These are phyloP conservation scores for Lavandula angustifolia DNA, from an alignment of 257 asterid species.

Conservation along the genomic window DNA sequence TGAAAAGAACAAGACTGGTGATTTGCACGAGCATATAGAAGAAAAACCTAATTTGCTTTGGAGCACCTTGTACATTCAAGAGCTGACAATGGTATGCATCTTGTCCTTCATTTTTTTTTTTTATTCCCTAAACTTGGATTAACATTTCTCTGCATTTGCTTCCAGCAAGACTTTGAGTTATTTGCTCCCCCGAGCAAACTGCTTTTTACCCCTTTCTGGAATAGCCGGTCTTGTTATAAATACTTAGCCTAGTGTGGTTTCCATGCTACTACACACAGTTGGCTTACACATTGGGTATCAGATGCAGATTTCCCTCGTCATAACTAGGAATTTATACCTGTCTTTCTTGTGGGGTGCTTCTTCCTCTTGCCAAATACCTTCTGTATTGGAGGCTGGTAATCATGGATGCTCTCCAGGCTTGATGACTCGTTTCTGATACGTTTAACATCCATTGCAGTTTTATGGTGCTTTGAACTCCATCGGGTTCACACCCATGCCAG, in stretches of 20 bases:
- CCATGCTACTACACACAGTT: too few species aligned
- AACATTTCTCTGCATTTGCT: conserved; percentile 27
- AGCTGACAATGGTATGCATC: conserved; percentile 54
- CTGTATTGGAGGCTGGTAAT: too few species aligned
- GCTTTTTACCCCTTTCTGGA: neutral
- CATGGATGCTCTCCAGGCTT: neutral
- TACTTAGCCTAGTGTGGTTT: too few species aligned
- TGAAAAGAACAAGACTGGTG: conserved; percentile 35
- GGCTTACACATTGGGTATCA: too few species aligned
- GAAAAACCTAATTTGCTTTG: conserved; percentile 74
- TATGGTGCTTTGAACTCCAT: conserved; percentile 49
- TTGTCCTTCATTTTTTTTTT: conserved; percentile 18
- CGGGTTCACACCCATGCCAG: conserved; percentile 60
- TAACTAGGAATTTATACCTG: too few species aligned
- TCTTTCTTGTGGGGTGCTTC: too few species aligned
- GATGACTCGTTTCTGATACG: conserved; percentile 16
- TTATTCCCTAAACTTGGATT: conserved; percentile 8
- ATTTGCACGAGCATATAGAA: conserved; percentile 40
- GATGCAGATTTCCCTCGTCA: too few species aligned
- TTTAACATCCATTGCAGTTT: conserved; percentile 33
- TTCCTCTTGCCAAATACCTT: neutral
- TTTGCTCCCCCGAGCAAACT: neutral
- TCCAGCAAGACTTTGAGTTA: neutral
- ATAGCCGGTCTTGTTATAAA: too few species aligned
- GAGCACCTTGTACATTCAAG: conserved; percentile 74